Conservation (phyloP, 257 asterid species). For the Misopates orontium region DNA sequence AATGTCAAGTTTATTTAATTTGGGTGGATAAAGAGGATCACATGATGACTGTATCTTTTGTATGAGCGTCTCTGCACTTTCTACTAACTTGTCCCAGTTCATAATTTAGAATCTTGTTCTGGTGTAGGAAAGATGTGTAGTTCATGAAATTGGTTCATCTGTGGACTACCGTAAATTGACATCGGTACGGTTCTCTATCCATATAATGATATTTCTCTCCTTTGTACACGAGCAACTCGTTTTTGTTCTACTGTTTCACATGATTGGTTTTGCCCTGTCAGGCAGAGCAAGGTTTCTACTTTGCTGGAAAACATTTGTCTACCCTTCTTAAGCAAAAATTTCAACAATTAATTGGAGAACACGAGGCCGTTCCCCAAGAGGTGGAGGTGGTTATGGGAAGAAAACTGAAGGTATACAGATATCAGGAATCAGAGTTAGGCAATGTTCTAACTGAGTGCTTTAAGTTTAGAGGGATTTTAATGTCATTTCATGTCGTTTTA, state of each 20-base stretch:
- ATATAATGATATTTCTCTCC: not conserved
- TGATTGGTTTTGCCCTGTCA: constrained; percentile 23
- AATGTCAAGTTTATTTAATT: not conserved
- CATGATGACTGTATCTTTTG: too few relatives aligned
- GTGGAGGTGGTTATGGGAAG: constrained; percentile 83
- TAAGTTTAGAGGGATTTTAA: not conserved
- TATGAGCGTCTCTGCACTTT: not conserved
- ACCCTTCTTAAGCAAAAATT: constrained; percentile 52
- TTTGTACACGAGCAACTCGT: not conserved
- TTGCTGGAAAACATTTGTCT: constrained; percentile 44
- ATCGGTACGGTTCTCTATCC: constrained; percentile 38
- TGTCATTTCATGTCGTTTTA: constrained; percentile 1
- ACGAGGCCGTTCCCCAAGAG: constrained; percentile 48
- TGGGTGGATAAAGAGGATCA: not conserved
- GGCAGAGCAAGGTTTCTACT: constrained; percentile 68
- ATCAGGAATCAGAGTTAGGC: not conserved
- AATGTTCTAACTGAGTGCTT: not conserved
- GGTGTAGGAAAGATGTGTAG: constrained; percentile 63
- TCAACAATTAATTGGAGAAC: constrained; percentile 48
- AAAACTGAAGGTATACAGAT: constrained; percentile 46
- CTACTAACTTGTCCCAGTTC: not conserved
- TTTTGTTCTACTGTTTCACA: not conserved
- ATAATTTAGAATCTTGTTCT: constrained; percentile 22
- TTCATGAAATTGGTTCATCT: constrained; percentile 62
- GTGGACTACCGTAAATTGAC: constrained; percentile 68